Evolutionary conservation across 352 stramenopile species (phyloP).

Genomic region (Phytopythium oedochilum): DNA sequence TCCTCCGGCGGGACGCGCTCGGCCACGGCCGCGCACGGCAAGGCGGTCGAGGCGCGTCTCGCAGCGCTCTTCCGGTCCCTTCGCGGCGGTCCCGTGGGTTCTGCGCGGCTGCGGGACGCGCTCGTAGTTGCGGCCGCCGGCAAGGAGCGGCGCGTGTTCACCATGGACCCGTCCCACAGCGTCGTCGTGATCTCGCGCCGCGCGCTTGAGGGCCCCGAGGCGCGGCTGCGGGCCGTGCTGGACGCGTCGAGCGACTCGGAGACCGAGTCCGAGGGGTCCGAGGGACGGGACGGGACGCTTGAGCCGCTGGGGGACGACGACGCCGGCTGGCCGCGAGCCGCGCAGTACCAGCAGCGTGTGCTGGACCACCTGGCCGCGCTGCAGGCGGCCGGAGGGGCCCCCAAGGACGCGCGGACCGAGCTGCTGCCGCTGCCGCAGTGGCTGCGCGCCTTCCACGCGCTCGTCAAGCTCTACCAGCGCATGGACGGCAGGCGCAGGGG

Average conservation of each 20-base stretch:
- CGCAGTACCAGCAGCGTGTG: constrained; percentile 56
- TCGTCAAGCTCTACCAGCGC: constrained; percentile 56
- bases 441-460: constrained; percentile 51
- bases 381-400: constrained; percentile 22
- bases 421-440: constrained; percentile 52
- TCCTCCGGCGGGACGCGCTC: constrained; percentile 23
- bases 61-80: constrained; percentile 45
- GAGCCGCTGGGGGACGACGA: constrained; percentile 49
- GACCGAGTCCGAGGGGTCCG: constrained; percentile 10
- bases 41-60: constrained; percentile 53
- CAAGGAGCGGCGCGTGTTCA: constrained; percentile 67
- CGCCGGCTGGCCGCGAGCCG: constrained; percentile 42
- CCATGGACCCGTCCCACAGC: constrained; percentile 62
- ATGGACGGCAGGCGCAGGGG: constrained; percentile 38
- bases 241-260: constrained; percentile 24
- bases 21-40: constrained; percentile 49
- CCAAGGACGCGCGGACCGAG: constrained; percentile 24
- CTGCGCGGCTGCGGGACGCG: constrained; percentile 47
- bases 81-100: constrained; percentile 44
- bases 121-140: constrained; percentile 43
- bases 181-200: constrained; percentile 51
- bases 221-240: constrained; percentile 36
- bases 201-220: constrained; percentile 23
- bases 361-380: constrained; percentile 35
- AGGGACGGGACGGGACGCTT: constrained; percentile 20